A percentile compares a stretch with the other conserved stretches of the same genome.
Evolutionary conservation across 1,284 basidiomycete genomes (phyloP).

Genomic region (Xerocomus nothofagi): DNA sequence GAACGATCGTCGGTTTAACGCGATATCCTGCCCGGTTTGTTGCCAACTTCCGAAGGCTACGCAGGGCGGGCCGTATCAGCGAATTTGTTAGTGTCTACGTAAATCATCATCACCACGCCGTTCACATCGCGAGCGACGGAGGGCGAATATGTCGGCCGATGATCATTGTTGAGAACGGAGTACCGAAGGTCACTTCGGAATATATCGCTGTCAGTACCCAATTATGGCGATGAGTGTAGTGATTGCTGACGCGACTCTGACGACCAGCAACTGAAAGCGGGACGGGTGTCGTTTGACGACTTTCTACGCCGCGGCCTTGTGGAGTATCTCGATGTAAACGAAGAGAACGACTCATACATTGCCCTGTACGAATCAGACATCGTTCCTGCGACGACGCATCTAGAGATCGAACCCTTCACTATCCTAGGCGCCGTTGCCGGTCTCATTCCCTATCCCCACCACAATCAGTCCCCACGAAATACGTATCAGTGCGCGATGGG

Average conservation of each 20-base stretch:
- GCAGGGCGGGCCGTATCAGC: slow-evolving; percentile 88
- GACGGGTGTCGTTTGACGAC: slow-evolving; percentile 86
- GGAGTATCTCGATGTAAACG: slow-evolving; percentile 99
- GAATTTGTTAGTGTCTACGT: slow-evolving; percentile 98
- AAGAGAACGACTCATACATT: slow-evolving; percentile 98
- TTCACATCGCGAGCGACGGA: slow-evolving; percentile 97
- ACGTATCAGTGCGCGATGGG: slow-evolving; percentile 99
- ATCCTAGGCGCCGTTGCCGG: slow-evolving; percentile 97
- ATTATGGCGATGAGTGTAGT: slow-evolving; percentile 6
- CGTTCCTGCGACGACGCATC: slow-evolving; percentile 81
- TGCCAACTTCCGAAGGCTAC: slow-evolving; percentile 85
- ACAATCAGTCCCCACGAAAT: slow-evolving; percentile 98
- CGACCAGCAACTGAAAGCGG: slow-evolving; percentile 75
- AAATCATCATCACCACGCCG: slow-evolving; percentile 93
- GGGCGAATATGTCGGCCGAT: slow-evolving; percentile 97
- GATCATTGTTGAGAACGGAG: slow-evolving; percentile 92
- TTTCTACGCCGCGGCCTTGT: slow-evolving; percentile 95
- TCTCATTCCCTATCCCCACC: slow-evolving; percentile 98
- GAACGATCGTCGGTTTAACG: slow-evolving; percentile 92
- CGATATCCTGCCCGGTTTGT: slow-evolving; percentile 88
- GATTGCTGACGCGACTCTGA: slow-evolving; percentile 17
- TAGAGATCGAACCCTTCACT: slow-evolving; percentile 99
- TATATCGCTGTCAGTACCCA: slow-evolving; percentile 68
- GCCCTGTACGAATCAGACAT: slow-evolving; percentile 94
- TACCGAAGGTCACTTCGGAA: slow-evolving; percentile 75